phyloP scores from a whole-genome alignment of 2,329 filamentous ascomycete species.

The Tolypocladium inflatum region DNA sequence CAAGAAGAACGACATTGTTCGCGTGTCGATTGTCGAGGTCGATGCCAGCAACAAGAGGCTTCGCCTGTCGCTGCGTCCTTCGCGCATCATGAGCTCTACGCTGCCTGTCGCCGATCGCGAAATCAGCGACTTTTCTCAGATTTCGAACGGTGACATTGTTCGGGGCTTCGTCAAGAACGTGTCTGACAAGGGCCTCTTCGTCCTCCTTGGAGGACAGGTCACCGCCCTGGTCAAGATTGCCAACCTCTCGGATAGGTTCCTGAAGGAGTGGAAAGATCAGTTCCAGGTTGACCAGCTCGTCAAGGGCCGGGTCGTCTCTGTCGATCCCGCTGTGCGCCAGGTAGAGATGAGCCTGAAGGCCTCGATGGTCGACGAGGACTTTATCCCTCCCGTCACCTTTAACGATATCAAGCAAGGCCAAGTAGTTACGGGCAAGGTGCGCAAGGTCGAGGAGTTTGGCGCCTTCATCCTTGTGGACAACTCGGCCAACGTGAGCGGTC shows the following conservation, averaged over 20 bases:
- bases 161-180: conserved; percentile 91
- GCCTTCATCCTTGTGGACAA: conserved; percentile 88
- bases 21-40: conserved; percentile 74
- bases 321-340: conserved; percentile 60
- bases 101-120: conserved; percentile 73
- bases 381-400: conserved; percentile 62
- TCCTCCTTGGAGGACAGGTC: conserved; percentile 71
- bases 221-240: conserved; percentile 77
- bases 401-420: conserved; percentile 72
- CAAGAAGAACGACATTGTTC: conserved; percentile 76
- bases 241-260: conserved; percentile 79
- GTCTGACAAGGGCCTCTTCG: conserved; percentile 79
- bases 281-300: conserved; percentile 88
- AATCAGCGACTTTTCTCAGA: conserved; percentile 58
- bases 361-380: conserved; percentile 73
- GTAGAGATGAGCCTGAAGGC: conserved; percentile 81
- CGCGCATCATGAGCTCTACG: conserved; percentile 79
- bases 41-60: conserved; percentile 80
- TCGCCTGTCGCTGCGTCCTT: conserved; percentile 73
- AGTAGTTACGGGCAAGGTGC: conserved; percentile 78
- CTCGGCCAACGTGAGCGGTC: conserved; percentile 79
- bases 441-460: conserved; percentile 90
- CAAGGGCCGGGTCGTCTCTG: conserved; percentile 69
- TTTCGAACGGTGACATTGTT: conserved; percentile 69
- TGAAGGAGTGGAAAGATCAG: conserved; percentile 91